These are phyloP conservation scores for Nemania abortiva DNA, from an alignment of 2,329 filamentous ascomycete genomes.

Conservation along the genomic window DNA sequence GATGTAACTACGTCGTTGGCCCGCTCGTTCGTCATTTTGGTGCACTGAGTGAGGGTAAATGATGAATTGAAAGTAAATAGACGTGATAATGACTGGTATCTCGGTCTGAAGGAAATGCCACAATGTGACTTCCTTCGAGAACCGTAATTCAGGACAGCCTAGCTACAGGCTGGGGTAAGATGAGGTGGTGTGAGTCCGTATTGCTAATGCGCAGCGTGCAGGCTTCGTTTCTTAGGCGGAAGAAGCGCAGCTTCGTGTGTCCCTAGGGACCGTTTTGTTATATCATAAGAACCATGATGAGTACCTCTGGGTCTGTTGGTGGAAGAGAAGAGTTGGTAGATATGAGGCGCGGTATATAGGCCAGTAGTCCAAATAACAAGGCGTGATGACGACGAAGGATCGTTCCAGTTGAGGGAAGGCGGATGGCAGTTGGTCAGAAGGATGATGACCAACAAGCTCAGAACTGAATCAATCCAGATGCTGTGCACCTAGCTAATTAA, in stretches of 20 bases:
- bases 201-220: slow-evolving; percentile 41
- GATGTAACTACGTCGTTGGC: slow-evolving; percentile 55
- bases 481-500: slow-evolving; percentile 34
- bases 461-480: slow-evolving; percentile 28
- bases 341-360: slow-evolving; percentile 5
- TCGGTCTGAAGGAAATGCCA: slow-evolving; percentile 3
- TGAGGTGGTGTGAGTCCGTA: slow-evolving; percentile 14
- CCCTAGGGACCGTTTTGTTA: slow-evolving; percentile 59
- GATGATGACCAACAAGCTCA: slow-evolving; percentile 22
- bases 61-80: slow-evolving; percentile 21
- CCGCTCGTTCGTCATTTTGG: slow-evolving; percentile 54
- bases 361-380: slow-evolving; percentile 33
- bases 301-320: slow-evolving; percentile 19
- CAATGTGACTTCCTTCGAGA: slow-evolving; percentile 21
- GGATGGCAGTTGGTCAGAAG: slow-evolving; percentile 16
- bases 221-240: slow-evolving; percentile 45
- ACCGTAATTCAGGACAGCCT: slow-evolving; percentile 19
- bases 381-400: slow-evolving; percentile 24
- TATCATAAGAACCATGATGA: slow-evolving; percentile 51
- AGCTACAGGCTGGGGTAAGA: slow-evolving; percentile 32
- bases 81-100: slow-evolving; percentile 1
- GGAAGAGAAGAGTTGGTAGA: slow-evolving; percentile 25
- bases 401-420: slow-evolving; percentile 4
- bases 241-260: slow-evolving; percentile 49
- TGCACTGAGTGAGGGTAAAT: slow-evolving; percentile 17